These are phyloP conservation scores for Irpex sp. DNA, from an alignment of 1,284 basidiomycete species.

Conservation along the genomic window DNA sequence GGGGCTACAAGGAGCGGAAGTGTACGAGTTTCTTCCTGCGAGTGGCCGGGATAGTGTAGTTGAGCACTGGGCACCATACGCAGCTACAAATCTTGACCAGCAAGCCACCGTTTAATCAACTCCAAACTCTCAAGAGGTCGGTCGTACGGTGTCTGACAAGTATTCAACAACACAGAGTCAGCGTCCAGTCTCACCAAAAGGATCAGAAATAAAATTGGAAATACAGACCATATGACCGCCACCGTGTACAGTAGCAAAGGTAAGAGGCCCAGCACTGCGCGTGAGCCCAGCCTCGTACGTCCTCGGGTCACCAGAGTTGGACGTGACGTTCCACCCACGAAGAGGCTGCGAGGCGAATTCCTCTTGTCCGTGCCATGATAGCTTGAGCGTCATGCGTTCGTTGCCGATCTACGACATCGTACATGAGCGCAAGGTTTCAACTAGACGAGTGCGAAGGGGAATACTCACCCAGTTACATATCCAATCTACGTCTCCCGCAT, in stretches of 20 bases:
- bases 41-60: too few relatives aligned
- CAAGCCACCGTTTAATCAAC: constrained; percentile 50
- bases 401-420: constrained; percentile 39
- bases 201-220: neutral
- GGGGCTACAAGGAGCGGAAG: constrained; percentile 39
- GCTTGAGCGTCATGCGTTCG: constrained; percentile 52
- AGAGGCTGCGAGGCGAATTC: constrained; percentile 42
- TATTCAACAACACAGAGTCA: neutral
- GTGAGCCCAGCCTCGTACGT: constrained; percentile 44
- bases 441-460: neutral
- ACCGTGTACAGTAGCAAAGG: constrained; percentile 53
- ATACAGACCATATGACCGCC: constrained; percentile 60
- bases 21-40: constrained; percentile 1
- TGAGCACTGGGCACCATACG: too few relatives aligned
- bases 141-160: constrained; percentile 52
- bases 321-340: constrained; percentile 52
- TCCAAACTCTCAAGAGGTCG: constrained; percentile 52
- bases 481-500: constrained; percentile 69
- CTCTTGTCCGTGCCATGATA: constrained; percentile 59
- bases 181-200: neutral
- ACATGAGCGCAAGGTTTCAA: neutral
- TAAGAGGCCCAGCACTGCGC: constrained; percentile 52
- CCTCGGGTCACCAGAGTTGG: constrained; percentile 13
- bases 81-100: constrained; percentile 20
- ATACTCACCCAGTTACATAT: constrained; percentile 64